A percentile compares a stretch with the other conserved stretches of the same genome.
These are phyloP conservation scores for Coffea canephora DNA, from an alignment of 257 asterid genomes.

Conservation along the genomic window DNA sequence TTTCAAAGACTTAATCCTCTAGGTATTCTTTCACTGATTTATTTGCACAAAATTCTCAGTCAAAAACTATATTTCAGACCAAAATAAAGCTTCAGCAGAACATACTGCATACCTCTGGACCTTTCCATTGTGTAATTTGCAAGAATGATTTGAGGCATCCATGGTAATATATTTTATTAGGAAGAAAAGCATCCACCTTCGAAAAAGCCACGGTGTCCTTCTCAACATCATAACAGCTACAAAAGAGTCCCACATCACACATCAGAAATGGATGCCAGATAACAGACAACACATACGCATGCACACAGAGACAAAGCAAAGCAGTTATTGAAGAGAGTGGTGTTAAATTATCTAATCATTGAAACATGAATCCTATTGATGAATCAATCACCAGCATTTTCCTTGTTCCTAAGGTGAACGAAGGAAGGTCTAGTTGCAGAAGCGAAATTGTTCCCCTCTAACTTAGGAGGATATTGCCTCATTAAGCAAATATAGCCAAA, in stretches of 20 bases:
- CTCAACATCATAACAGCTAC: conserved; percentile 86
- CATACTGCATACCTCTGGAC: conserved; percentile 70
- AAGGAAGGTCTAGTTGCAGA: too few relatives aligned
- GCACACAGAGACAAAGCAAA: not conserved
- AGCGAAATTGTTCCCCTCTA: not conserved
- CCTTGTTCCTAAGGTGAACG: not conserved
- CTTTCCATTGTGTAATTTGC: conserved; percentile 96
- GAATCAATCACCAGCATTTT: too few relatives aligned
- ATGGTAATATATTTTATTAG: conserved; percentile 76
- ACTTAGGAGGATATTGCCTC: not conserved
- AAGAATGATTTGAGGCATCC: conserved; percentile 93
- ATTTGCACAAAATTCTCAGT: not conserved
- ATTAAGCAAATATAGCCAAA: not conserved
- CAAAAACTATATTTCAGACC: not conserved
- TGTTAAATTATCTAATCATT: not conserved
- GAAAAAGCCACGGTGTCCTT: conserved; percentile 82
- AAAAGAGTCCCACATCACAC: conserved; percentile 2
- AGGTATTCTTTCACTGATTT: too few relatives aligned
- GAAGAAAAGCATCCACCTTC: conserved; percentile 84
- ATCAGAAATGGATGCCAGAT: not conserved
- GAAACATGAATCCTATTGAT: not conserved
- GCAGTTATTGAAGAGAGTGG: not conserved
- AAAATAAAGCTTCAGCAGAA: conserved; percentile 1
- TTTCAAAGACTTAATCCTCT: not conserved
- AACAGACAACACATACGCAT: not conserved